Percentiles rank a stretch among this genome's conserved stretches.
Evolutionary conservation across 1,284 basidiomycete genomes (phyloP).

Genomic region (Austropuccinia psidii): DNA sequence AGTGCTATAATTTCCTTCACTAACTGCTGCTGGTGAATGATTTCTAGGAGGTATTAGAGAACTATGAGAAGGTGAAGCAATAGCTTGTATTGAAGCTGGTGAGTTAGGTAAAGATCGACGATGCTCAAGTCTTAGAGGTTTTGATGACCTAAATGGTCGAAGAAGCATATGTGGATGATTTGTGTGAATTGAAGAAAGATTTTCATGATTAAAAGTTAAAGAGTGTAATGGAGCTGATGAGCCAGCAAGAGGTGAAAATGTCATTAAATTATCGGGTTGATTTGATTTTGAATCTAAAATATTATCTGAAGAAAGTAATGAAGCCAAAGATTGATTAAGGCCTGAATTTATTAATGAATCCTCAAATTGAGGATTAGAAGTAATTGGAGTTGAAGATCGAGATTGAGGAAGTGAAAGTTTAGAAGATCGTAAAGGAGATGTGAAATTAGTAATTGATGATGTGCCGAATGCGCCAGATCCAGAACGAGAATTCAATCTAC

Average conservation of each 20-base stretch:
- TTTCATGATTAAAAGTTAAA: too few relatives aligned
- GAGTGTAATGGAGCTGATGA: too few relatives aligned
- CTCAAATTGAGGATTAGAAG: neutral
- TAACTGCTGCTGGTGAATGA: neutral
- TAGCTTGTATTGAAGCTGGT: slow-evolving; percentile 11
- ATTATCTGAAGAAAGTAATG: neutral
- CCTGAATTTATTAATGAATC: neutral
- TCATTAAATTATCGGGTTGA: neutral
- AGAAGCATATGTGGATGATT: slow-evolving; percentile 29
- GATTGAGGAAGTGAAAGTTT: too few relatives aligned
- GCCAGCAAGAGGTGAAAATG: neutral
- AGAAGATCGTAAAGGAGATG: too few relatives aligned
- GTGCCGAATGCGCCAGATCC: neutral
- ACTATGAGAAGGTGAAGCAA: slow-evolving; percentile 1
- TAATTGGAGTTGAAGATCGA: too few relatives aligned
- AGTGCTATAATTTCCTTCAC: neutral
- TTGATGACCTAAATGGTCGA: neutral
- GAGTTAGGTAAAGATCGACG: slow-evolving; percentile 31
- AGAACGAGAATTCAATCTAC: too few relatives aligned
- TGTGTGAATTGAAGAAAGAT: slow-evolving; percentile 10
- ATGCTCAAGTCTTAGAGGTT: slow-evolving; percentile 1
- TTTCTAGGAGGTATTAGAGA: neutral
- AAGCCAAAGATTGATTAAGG: neutral
- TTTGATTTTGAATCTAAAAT: neutral
- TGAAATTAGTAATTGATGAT: neutral